These are phyloP conservation scores for Salix suchowensis DNA, from an alignment of 345 rosid species.

Conservation along the genomic window DNA sequence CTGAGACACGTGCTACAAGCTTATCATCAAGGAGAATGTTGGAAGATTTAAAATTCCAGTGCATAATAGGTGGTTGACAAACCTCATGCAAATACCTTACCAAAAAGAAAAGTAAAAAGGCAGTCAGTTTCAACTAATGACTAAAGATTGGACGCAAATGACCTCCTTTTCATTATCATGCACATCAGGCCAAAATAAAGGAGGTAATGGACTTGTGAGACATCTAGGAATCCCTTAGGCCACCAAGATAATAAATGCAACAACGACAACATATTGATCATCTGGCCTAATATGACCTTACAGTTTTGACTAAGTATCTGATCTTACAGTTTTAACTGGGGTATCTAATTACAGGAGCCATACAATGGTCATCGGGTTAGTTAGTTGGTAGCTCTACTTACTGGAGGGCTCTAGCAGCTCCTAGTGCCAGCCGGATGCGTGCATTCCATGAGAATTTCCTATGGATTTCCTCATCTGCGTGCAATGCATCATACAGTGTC, in stretches of 20 bases:
- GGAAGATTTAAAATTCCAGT: slow-evolving; percentile 69
- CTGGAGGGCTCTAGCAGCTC: slow-evolving; percentile 89
- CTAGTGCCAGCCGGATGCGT: slow-evolving; percentile 68
- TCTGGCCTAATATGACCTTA: background rate
- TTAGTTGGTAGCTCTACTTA: slow-evolving; percentile 39
- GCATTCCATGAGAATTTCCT: slow-evolving; percentile 68
- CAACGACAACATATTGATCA: background rate
- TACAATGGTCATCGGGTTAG: background rate
- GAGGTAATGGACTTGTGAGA: background rate
- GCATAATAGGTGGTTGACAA: slow-evolving; percentile 71
- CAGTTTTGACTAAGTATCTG: background rate
- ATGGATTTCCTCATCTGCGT: slow-evolving; percentile 52
- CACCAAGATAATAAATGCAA: slow-evolving; percentile 1
- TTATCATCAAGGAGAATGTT: slow-evolving; percentile 74
- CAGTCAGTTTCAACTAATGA: slow-evolving; percentile 5
- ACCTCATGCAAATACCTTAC: slow-evolving; percentile 81
- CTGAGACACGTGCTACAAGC: slow-evolving; percentile 62
- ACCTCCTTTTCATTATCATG: no score
- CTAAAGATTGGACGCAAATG: background rate
- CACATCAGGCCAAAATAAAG: no score
- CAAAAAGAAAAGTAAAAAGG: background rate
- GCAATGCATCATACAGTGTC: slow-evolving; percentile 75
- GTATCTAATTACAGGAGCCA: background rate
- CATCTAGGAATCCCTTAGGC: background rate
- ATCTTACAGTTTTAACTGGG: background rate